Percentiles rank a stretch among this genome's conserved stretches.
Evolutionary conservation across 1,284 basidiomycete species (phyloP).

Genomic region (Peniophora sp.): DNA sequence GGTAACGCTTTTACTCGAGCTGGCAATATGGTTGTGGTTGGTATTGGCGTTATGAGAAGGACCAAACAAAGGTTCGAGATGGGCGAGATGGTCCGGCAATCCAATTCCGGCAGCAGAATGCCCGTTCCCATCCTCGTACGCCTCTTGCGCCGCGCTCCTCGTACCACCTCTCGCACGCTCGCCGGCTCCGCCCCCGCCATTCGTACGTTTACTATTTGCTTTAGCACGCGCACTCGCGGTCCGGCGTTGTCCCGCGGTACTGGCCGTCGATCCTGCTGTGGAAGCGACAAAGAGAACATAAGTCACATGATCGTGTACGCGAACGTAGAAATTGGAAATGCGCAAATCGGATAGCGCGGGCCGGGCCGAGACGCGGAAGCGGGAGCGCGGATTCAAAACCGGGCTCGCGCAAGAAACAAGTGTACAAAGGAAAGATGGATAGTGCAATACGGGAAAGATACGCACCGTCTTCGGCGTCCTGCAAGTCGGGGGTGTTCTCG

Average conservation of each 20-base stretch:
- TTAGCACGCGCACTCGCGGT: conserved; percentile 24
- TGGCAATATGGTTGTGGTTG: too few species aligned
- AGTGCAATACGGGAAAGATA: conserved; percentile 10
- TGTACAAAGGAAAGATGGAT: conserved; percentile 15
- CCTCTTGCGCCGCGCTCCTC: too few species aligned
- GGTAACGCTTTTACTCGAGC: too few species aligned
- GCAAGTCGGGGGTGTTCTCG: conserved; percentile 18
- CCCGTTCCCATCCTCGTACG: too few species aligned
- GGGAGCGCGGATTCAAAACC: conserved; percentile 6
- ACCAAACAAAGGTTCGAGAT: conserved; percentile 82
- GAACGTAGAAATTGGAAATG: background rate
- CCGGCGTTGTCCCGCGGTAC: conserved; percentile 26
- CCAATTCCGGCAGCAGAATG: conserved; percentile 74
- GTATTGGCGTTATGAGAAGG: too few species aligned
- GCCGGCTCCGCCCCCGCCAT: conserved; percentile 21
- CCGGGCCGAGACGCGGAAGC: conserved; percentile 13
- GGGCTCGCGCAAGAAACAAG: conserved; percentile 24
- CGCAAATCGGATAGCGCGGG: background rate
- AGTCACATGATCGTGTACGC: background rate
- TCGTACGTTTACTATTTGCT: conserved; percentile 19
- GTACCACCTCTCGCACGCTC: too few species aligned
- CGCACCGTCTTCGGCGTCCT: conserved; percentile 62
- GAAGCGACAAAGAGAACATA: background rate
- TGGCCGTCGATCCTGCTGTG: conserved; percentile 8
- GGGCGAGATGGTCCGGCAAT: conserved; percentile 89